These are phyloP conservation scores for Periconia sp. DNA, from an alignment of 2,329 filamentous ascomycete genomes.

Conservation along the genomic window DNA sequence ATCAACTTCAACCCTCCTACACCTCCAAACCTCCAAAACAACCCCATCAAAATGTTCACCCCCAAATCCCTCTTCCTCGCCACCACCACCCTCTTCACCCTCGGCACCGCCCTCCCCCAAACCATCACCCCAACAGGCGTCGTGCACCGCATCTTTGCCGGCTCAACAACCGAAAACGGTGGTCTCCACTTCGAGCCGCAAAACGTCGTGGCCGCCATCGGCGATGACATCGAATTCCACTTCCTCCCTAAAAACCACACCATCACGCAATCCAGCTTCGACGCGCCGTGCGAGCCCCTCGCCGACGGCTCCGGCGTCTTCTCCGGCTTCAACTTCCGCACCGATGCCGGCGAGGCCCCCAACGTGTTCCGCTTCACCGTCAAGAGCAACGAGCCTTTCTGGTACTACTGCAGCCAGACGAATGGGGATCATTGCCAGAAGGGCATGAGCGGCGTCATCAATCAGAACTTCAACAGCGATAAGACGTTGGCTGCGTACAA, in stretches of 20 bases:
- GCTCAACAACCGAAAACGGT: conserved; percentile 23
- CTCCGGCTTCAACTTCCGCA: conserved; percentile 64
- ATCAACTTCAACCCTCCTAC: not conserved
- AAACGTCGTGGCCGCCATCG: conserved; percentile 33
- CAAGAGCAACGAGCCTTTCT: conserved; percentile 70
- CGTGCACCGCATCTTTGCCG: conserved; percentile 30
- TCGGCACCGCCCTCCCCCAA: conserved; percentile 20
- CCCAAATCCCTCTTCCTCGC: conserved; percentile 22
- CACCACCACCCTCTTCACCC: conserved; percentile 20
- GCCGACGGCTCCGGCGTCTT: conserved; percentile 56
- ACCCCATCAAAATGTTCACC: conserved; percentile 23
- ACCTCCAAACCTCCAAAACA: not conserved
- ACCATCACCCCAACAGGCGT: conserved; percentile 23
- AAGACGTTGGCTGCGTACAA: conserved; percentile 35
- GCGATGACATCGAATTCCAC: conserved; percentile 50
- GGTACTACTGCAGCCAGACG: conserved; percentile 74
- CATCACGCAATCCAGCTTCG: conserved; percentile 73
- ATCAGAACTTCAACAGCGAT: conserved; percentile 44
- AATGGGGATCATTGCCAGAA: conserved; percentile 65
- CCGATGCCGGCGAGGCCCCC: conserved; percentile 19
- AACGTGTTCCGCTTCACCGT: conserved; percentile 67
- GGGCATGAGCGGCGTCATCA: conserved; percentile 75
- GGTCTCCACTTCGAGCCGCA: conserved; percentile 38
- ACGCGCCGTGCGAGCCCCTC: conserved; percentile 67
- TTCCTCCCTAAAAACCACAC: conserved; percentile 68